Conservation (phyloP, 2,329 filamentous ascomycete species). For the Endoconidiophora laricicola region DNA sequence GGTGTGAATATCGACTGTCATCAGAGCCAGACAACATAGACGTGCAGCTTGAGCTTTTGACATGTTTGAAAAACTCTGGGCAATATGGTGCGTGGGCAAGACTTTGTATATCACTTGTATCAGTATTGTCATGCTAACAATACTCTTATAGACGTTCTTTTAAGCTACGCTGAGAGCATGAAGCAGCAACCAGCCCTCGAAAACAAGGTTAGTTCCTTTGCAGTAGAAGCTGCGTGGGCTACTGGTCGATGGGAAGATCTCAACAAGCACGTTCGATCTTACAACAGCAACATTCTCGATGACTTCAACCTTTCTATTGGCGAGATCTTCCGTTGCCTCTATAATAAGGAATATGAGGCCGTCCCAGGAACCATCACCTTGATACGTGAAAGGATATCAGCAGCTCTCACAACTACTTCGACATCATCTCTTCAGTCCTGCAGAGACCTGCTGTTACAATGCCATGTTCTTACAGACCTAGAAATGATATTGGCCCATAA, state of each 20-base stretch:
- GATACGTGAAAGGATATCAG: conserved; percentile 54
- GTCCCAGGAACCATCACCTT: conserved; percentile 34
- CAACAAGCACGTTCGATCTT: conserved; percentile 44
- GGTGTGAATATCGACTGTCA: conserved; percentile 84
- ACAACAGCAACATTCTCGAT: conserved; percentile 31
- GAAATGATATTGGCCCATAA: conserved; percentile 48
- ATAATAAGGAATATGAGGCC: conserved; percentile 34
- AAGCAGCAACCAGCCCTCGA: conserved; percentile 33
- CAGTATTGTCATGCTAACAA: conserved; percentile 12
- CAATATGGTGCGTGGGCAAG: conserved; percentile 53
- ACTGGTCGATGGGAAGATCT: conserved; percentile 68
- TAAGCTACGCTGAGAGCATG: conserved; percentile 76
- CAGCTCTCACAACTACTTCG: conserved; percentile 56
- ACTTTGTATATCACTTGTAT: neutral
- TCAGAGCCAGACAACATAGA: conserved; percentile 62
- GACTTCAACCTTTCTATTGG: conserved; percentile 79
- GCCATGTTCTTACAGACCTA: conserved; percentile 77
- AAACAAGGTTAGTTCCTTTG: conserved; percentile 59
- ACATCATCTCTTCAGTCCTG: conserved; percentile 70
- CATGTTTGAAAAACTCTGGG: conserved; percentile 85
- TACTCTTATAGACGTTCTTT: conserved; percentile 48
- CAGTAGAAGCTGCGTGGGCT: conserved; percentile 83
- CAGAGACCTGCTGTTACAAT: conserved; percentile 68
- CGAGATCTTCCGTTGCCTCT: conserved; percentile 35
- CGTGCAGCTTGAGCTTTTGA: conserved; percentile 66